Conservation (phyloP, 345 rosid genomes). For the rapeseed (Brassica napus) region DNA sequence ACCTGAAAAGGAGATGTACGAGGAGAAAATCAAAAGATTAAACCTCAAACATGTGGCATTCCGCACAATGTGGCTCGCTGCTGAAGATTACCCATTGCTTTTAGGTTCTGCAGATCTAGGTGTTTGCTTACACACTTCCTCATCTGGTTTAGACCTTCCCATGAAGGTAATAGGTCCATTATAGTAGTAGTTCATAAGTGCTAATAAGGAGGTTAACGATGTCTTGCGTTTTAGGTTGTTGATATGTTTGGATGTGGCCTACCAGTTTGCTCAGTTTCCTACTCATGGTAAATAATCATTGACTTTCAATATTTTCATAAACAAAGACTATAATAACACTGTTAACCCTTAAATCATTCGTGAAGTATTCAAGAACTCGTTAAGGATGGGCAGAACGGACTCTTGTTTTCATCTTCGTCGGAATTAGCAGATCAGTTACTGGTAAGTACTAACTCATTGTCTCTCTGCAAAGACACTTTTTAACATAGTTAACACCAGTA, state of each 20-base stretch:
- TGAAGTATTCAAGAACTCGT: slow-evolving; percentile 88
- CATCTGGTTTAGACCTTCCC: slow-evolving; percentile 95
- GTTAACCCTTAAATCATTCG: neutral
- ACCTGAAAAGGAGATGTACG: slow-evolving; percentile 87
- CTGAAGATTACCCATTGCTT: slow-evolving; percentile 94
- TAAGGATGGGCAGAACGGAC: slow-evolving; percentile 76
- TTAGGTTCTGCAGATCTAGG: slow-evolving; percentile 96
- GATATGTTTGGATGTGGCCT: slow-evolving; percentile 99
- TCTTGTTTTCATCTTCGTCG: slow-evolving; percentile 92
- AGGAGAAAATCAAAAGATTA: slow-evolving; percentile 72
- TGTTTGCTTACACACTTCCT: slow-evolving; percentile 95
- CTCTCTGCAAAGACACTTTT: neutral
- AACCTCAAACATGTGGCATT: slow-evolving; percentile 85
- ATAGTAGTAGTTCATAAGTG: neutral
- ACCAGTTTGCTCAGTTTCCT: slow-evolving; percentile 96
- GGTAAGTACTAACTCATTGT: slow-evolving; percentile 47
- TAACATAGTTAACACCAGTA: neutral
- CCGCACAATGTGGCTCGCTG: slow-evolving; percentile 93
- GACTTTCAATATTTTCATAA: slow-evolving; percentile 1
- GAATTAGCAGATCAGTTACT: slow-evolving; percentile 83
- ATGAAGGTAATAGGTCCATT: slow-evolving; percentile 63
- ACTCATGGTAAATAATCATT: slow-evolving; percentile 68
- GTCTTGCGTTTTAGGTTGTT: slow-evolving; percentile 60
- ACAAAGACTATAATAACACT: neutral
- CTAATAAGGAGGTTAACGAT: neutral